Base-by-base conservation (phyloP, 495 filamentous ascomycete genomes). In the Neurospora sp. region DNA sequence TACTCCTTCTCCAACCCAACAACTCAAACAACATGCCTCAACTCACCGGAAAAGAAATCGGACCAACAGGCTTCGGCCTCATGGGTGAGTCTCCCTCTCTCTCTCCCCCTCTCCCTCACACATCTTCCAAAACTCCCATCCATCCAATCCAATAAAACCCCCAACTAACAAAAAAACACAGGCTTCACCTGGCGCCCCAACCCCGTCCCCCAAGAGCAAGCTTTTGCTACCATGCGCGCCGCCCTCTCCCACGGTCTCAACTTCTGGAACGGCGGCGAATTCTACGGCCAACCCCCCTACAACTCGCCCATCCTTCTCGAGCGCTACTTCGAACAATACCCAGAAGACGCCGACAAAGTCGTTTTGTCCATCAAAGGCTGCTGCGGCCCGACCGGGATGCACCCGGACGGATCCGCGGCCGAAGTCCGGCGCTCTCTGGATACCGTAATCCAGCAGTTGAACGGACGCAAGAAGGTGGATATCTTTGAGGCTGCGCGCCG, bases 211-310 rank as follows among this genome's bases (percentile, higher is more conserved):
- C 79, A 90, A 41, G 86, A 90, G 39, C 84, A 90, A 77, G 86
- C 90, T 73, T 90, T 95, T 77, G 86, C 87, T 72, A 87, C 91
- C 8, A 85, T 96, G 82, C 88, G 87, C 74, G 85, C 89, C 27
- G 85, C 93, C 16, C 84, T 96, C 69, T 77, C 83, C n/a, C 81
- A 83, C 12, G 92, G 92, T 39, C 79, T 86, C 85, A 80, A 91
- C 80, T 89, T 92, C 81, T 95, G 92, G 92, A 94, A 94, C 78
- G 92, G 86, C 59, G 92, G 90, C 75, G 91, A 94, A 74, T 85
- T 96, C 77, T 96, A 96, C 81, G 93, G 93, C 61, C 85, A 88
- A 0, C 86, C 88, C 11, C 86, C 90, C 27, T 84, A 85, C 83
- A 93, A 94, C 85, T 88, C 83, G 6, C 84, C 92, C 10, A 82